Conservation (phyloP, 2,329 filamentous ascomycete species). For the Calcarisporium arbuscula region DNA sequence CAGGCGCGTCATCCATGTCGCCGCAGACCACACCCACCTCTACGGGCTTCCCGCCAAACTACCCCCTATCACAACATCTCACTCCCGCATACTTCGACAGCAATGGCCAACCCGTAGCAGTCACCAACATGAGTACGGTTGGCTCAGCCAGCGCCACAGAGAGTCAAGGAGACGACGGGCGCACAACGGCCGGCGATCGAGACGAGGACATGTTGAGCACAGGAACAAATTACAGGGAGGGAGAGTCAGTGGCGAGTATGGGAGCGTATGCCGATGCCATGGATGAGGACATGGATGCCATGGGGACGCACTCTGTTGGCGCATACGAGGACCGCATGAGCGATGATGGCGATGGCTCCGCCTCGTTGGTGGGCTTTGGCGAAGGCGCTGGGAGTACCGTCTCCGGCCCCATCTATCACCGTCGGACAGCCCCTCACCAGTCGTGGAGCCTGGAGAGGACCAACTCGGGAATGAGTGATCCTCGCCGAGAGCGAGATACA, state of each 20-base stretch:
- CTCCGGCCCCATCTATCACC: constrained; percentile 67
- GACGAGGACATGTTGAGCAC: constrained; percentile 68
- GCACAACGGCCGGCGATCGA: constrained; percentile 47
- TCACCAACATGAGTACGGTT: constrained; percentile 80
- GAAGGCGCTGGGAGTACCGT: constrained; percentile 85
- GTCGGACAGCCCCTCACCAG: constrained; percentile 33
- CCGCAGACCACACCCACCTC: constrained; percentile 48
- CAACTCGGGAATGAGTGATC: constrained; percentile 46
- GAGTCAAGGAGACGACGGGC: constrained; percentile 51
- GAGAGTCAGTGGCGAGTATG: constrained; percentile 52
- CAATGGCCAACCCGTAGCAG: constrained; percentile 60
- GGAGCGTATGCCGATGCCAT: constrained; percentile 38
- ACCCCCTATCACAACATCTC: constrained; percentile 31
- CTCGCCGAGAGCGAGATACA: constrained; percentile 27
- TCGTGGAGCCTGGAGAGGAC: constrained; percentile 43
- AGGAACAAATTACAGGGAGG: constrained; percentile 53
- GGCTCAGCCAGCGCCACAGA: constrained; percentile 85
- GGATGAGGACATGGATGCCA: constrained; percentile 46
- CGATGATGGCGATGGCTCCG: constrained; percentile 77
- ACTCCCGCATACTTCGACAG: constrained; percentile 75
- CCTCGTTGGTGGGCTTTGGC: constrained; percentile 83
- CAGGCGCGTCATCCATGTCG: constrained; percentile 30
- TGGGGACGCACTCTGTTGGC: constrained; percentile 39
- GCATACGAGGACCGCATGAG: constrained; percentile 68
- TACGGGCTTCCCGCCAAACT: constrained; percentile 35